Percentiles rank a stretch among this genome's conserved stretches.
phyloP scores from a whole-genome alignment of 177 flowering plant genomes.

The Vitis hybrid region DNA sequence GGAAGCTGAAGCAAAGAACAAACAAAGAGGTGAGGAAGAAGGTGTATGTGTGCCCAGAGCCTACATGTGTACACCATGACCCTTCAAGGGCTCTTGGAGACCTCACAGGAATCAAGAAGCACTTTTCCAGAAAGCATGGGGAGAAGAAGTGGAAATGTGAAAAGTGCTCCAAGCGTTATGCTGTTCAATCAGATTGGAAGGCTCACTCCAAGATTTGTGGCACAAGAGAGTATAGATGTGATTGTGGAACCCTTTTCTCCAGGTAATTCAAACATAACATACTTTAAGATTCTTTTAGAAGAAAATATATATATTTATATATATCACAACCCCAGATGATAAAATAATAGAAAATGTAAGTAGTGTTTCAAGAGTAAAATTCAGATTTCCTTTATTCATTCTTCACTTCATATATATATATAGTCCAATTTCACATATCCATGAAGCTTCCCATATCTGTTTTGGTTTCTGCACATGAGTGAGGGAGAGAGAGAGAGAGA shows the following conservation, averaged over 20 bases:
- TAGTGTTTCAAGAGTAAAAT: too few relatives aligned
- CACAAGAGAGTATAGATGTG: slow-evolving; percentile 46
- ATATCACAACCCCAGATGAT: too few relatives aligned
- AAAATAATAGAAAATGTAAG: too few relatives aligned
- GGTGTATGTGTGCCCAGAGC: slow-evolving; percentile 47
- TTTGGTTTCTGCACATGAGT: too few relatives aligned
- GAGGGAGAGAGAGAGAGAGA: neutral
- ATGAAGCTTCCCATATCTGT: too few relatives aligned
- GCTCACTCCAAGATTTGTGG: slow-evolving; percentile 53
- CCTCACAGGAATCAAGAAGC: slow-evolving; percentile 47
- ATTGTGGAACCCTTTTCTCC: slow-evolving; percentile 43
- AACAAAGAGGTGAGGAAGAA: slow-evolving; percentile 36
- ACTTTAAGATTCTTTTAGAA: too few relatives aligned
- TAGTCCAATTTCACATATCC: too few relatives aligned
- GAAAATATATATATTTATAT: too few relatives aligned
- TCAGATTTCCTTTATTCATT: too few relatives aligned
- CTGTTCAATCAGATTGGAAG: slow-evolving; percentile 54
- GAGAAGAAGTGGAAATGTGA: slow-evolving; percentile 53
- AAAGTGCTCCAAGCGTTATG: slow-evolving; percentile 42
- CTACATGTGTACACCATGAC: slow-evolving; percentile 41
- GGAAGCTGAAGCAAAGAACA: slow-evolving; percentile 46
- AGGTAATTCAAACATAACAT: slow-evolving; percentile 21
- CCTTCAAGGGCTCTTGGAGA: slow-evolving; percentile 47
- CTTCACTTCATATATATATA: too few relatives aligned
- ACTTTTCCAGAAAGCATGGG: slow-evolving; percentile 43